Base-by-base conservation (phyloP, 176 grass and related monocot genomes). In the Cocos nucifera region DNA sequence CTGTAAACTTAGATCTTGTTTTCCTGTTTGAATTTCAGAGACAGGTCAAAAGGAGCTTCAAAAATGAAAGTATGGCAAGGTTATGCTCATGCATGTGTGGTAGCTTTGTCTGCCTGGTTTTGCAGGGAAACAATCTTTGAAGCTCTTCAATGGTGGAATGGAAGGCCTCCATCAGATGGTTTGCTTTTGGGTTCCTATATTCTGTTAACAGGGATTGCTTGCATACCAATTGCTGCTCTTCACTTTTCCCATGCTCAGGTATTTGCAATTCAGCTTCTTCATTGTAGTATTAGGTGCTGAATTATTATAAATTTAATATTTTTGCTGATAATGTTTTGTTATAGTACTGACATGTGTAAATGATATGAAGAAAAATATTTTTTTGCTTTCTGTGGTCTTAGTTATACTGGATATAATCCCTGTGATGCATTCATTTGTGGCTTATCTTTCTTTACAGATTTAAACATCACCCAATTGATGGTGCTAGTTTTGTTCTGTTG, bases 231-330 rank as follows among this genome's bases (percentile, higher is more conserved):
- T 67, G 79, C 89, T 6, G 70, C 75, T 62, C 71, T 98, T 29
- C 93, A 98, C 74, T 92, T 98, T 59, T 73, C 93, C 64, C 93
- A 98, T 53, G 79, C 74, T 53, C 93, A 98, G 91, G 91, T 96
- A 80, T 21, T 66, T 58, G 21, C 17, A 50, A 4, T 44, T 29
- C 66, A 56, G 35, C 7, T n/a, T 61, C 18, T 64, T 61, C 39
- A 1, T 58, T 72, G 35, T 73, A 48, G 27, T 44, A 44, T 44
- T 44, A 44, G 35, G 35, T 12, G 10, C 2, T 44, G 35, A 44
- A 14, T 12, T 44, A 44, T 44, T 44, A 44, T 44, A 44, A 44
- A 44, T 12, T 44, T 44, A 44, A 12, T 44, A 44, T 44, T 44
- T 30, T 44, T 44, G 10, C 35, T 44, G 8, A 12, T 44, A 44